A percentile compares a stretch with the other conserved stretches of the same genome.
Conservation (phyloP, 2,329 filamentous ascomycete species). For the Alternaria atra region DNA sequence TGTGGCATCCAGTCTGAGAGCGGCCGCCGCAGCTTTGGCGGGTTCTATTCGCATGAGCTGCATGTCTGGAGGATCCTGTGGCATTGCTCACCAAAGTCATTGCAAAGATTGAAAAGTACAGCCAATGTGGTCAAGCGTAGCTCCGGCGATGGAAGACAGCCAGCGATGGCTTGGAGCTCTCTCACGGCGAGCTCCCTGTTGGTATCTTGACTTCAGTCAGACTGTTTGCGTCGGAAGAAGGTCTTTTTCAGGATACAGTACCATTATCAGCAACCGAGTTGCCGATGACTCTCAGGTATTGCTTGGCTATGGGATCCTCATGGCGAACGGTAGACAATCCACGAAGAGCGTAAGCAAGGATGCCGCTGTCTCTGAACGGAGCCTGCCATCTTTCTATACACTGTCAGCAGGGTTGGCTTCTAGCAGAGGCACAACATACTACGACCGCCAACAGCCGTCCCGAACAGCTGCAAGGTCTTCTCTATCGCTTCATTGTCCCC, state of each 20-base stretch:
- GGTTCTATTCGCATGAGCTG: slow-evolving; percentile 41
- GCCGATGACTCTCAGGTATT: slow-evolving; percentile 50
- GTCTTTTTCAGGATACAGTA: slow-evolving; percentile 21
- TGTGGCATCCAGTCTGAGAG: slow-evolving; percentile 44
- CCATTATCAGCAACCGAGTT: slow-evolving; percentile 51
- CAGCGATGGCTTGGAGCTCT: slow-evolving; percentile 37
- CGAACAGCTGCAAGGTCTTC: slow-evolving; percentile 37
- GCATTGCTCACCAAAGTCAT: slow-evolving; percentile 47
- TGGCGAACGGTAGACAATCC: slow-evolving; percentile 32
- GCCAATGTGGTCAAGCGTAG: slow-evolving; percentile 46
- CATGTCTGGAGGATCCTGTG: slow-evolving; percentile 8
- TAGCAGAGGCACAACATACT: slow-evolving; percentile 27
- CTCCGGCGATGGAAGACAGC: slow-evolving; percentile 34
- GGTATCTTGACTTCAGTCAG: slow-evolving; percentile 40
- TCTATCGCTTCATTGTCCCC: slow-evolving; percentile 22
- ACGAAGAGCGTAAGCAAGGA: slow-evolving; percentile 40
- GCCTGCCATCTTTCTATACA: slow-evolving; percentile 42
- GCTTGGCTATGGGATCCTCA: slow-evolving; percentile 36
- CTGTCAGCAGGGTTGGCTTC: slow-evolving; percentile 32
- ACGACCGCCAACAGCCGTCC: slow-evolving; percentile 45
- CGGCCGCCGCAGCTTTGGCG: slow-evolving; percentile 45
- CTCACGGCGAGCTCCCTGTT: slow-evolving; percentile 43
- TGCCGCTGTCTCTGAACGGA: slow-evolving; percentile 36
- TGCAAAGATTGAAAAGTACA: slow-evolving; percentile 57
- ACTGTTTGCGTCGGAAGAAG: background rate